phyloP scores from a whole-genome alignment of 2,329 filamentous ascomycete genomes.

The Samsoniella hepiali region DNA sequence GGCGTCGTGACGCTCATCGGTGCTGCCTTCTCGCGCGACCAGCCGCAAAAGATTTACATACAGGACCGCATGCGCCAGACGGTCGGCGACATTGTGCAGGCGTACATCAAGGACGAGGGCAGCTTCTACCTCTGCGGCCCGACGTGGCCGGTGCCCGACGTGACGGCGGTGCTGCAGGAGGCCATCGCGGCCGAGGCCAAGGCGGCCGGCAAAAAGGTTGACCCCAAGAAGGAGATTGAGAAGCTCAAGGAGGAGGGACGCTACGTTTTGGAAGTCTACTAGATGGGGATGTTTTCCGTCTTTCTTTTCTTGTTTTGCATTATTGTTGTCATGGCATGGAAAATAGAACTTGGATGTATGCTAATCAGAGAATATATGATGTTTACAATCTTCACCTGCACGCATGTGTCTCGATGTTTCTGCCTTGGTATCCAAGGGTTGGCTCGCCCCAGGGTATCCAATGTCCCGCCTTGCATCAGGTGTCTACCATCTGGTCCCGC shows the following conservation, averaged over 20 bases:
- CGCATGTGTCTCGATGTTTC: too few relatives aligned
- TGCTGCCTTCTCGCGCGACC: slow-evolving; percentile 91
- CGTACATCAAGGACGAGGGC: slow-evolving; percentile 83
- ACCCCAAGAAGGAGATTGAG: slow-evolving; percentile 89
- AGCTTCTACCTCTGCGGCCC: slow-evolving; percentile 97
- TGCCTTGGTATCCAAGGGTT: too few relatives aligned
- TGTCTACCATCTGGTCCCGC: too few relatives aligned
- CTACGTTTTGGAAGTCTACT: slow-evolving; percentile 97
- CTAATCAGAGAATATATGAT: too few relatives aligned
- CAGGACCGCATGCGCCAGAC: slow-evolving; percentile 96
- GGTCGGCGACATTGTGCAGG: slow-evolving; percentile 74
- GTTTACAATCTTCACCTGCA: too few relatives aligned
- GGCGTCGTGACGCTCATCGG: slow-evolving; percentile 94
- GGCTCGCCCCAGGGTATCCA: too few relatives aligned
- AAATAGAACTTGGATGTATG: too few relatives aligned
- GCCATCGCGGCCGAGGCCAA: slow-evolving; percentile 76
- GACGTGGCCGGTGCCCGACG: slow-evolving; percentile 97
- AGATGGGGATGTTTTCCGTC: slow-evolving; percentile 31
- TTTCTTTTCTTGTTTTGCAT: neutral
- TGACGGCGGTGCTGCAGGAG: slow-evolving; percentile 90
- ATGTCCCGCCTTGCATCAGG: too few relatives aligned
- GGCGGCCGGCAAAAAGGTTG: slow-evolving; percentile 72
- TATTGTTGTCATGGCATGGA: neutral
- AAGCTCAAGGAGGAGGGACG: slow-evolving; percentile 90
- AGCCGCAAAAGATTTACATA: slow-evolving; percentile 98